Evolutionary conservation across 495 filamentous ascomycete species (phyloP).

Genomic region (Neurospora sublineolata): DNA sequence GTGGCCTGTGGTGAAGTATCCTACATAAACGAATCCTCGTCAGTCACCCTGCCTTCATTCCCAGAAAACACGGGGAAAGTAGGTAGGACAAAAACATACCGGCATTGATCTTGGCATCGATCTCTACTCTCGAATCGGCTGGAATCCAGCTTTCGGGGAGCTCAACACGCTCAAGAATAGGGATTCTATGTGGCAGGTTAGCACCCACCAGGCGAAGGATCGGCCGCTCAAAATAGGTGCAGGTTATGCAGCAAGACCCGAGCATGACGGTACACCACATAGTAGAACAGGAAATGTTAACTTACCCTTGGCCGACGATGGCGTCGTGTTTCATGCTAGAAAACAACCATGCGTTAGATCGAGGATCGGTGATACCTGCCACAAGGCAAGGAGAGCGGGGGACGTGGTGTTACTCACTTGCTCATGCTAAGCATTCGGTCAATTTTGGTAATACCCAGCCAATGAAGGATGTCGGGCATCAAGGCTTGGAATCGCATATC

Average conservation of each 20-base stretch:
- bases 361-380: background rate
- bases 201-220: conserved; percentile 1
- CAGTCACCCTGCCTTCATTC: conserved; percentile 2
- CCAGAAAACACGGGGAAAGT: background rate
- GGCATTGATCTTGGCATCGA: conserved; percentile 96
- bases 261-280: background rate
- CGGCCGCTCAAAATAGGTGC: conserved; percentile 1
- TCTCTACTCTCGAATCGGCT: conserved; percentile 89
- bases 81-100: conserved; percentile 47
- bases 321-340: conserved; percentile 94
- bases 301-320: conserved; percentile 81
- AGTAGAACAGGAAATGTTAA: conserved; percentile 3
- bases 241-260: conserved; percentile 4
- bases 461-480: conserved; percentile 97
- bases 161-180: conserved; percentile 84
- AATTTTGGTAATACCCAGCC: conserved; percentile 97
- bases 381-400: background rate
- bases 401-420: conserved; percentile 47
- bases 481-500: conserved; percentile 99
- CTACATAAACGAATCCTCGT: conserved; percentile 21
- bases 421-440: conserved; percentile 98
- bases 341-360: conserved; percentile 8
- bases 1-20: conserved; percentile 81
- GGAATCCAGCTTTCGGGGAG: conserved; percentile 93
- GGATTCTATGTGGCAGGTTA: conserved; percentile 45